Conservation (phyloP, 495 filamentous ascomycete genomes). For the Parmelia sp. region DNA sequence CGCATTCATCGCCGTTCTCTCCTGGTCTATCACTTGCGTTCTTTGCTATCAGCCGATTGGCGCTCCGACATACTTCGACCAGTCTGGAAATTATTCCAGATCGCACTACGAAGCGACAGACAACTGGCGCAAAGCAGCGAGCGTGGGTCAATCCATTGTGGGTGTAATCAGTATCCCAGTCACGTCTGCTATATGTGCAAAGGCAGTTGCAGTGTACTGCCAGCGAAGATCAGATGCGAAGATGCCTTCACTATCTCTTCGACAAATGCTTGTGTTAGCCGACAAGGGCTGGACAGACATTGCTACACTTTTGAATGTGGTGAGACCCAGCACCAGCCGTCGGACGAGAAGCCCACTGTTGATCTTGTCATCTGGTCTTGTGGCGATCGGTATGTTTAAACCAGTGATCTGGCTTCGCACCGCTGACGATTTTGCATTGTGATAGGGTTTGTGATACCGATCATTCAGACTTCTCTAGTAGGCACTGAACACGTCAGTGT, state of each 20-base stretch:
- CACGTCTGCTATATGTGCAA: constrained; percentile 30
- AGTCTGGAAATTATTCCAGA: not conserved
- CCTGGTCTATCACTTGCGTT: constrained; percentile 5
- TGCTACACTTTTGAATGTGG: constrained; percentile 11
- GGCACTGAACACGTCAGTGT: not conserved
- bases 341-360: constrained; percentile 22
- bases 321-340: constrained; percentile 15
- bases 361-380: constrained; percentile 4
- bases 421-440: not conserved
- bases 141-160: constrained; percentile 25
- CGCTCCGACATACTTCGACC: constrained; percentile 1
- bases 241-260: constrained; percentile 16
- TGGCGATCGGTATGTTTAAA: not conserved
- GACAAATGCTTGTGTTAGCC: constrained; percentile 27
- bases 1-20: constrained; percentile 2
- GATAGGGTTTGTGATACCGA: not conserved
- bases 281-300: constrained; percentile 30
- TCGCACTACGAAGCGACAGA: constrained; percentile 20
- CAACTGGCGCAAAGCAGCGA: constrained; percentile 27
- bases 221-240: constrained; percentile 18
- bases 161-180: constrained; percentile 29
- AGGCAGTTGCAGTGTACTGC: constrained; percentile 28
- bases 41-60: constrained; percentile 10
- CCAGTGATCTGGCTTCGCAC: not conserved
- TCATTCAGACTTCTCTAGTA: not conserved